These are phyloP conservation scores for Cladosporium cucumerinum DNA, from an alignment of 2,329 filamentous ascomycete species.

Conservation along the genomic window DNA sequence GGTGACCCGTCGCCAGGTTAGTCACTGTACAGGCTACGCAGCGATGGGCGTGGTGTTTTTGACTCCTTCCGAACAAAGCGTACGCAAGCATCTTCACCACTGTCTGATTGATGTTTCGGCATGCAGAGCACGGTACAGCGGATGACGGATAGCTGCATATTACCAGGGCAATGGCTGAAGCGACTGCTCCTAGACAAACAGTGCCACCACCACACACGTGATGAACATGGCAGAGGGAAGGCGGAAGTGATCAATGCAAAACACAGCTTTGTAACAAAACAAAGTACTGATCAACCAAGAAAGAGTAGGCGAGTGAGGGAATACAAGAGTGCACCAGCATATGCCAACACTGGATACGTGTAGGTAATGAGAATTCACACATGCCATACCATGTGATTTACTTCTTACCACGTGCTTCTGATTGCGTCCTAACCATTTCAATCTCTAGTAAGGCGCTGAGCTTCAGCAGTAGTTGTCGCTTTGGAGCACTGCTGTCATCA, in stretches of 20 bases:
- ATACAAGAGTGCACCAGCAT: background rate
- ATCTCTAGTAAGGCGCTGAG: background rate
- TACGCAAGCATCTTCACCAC: background rate
- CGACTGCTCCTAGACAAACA: background rate
- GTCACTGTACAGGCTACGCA: background rate
- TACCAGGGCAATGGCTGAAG: background rate
- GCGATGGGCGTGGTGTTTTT: background rate
- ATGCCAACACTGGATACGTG: background rate
- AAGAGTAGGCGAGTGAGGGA: background rate
- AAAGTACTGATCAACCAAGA: background rate
- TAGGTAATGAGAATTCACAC: background rate
- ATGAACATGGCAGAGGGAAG: background rate
- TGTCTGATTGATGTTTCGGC: background rate
- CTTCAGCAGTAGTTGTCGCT: background rate
- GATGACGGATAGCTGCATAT: constrained; percentile 1
- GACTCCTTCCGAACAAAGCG: background rate
- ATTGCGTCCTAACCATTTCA: background rate
- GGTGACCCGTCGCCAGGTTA: background rate
- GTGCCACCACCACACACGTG: background rate
- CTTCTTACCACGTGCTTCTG: background rate
- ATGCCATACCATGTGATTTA: background rate
- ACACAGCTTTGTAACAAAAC: background rate
- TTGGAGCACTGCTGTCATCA: background rate
- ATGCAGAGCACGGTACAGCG: background rate
- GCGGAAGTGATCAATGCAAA: background rate